Percentiles rank a stretch among this genome's conserved stretches.
Conservation (phyloP, 805 yeast genomes). For the Spathaspora sp. region DNA sequence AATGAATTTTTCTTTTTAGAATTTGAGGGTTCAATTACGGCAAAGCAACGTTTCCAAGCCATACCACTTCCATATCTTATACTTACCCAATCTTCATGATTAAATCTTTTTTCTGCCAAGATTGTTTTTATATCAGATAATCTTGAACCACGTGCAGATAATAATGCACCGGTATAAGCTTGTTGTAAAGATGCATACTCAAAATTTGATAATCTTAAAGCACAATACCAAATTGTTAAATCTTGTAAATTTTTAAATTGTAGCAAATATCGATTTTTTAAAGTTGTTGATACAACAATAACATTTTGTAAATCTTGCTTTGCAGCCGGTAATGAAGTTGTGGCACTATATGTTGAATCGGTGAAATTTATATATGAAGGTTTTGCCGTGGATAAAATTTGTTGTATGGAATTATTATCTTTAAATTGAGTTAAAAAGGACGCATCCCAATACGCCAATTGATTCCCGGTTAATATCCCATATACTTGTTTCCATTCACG, state of each 20-base stretch:
- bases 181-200: slow-evolving; percentile 86
- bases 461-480: slow-evolving; percentile 87
- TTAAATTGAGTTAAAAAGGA: slow-evolving; percentile 53
- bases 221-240: slow-evolving; percentile 75
- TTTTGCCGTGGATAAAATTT: slow-evolving; percentile 41
- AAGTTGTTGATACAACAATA: slow-evolving; percentile 85
- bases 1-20: slow-evolving; percentile 41
- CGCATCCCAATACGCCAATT: slow-evolving; percentile 90
- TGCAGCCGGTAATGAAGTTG: slow-evolving; percentile 63
- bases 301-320: slow-evolving; percentile 65
- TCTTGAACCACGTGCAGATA: slow-evolving; percentile 87
- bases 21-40: slow-evolving; percentile 75
- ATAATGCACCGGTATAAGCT: slow-evolving; percentile 92
- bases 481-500: slow-evolving; percentile 91
- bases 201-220: slow-evolving; percentile 73
- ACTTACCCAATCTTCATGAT: slow-evolving; percentile 91
- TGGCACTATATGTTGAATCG: slow-evolving; percentile 81
- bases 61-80: slow-evolving; percentile 95
- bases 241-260: slow-evolving; percentile 69
- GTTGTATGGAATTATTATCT: slow-evolving; percentile 47
- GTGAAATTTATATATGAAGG: slow-evolving; percentile 89
- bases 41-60: slow-evolving; percentile 96
- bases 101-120: slow-evolving; percentile 78
- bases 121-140: slow-evolving; percentile 83
- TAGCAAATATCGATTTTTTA: slow-evolving; percentile 80